A percentile compares a stretch with the other conserved stretches of the same genome.
Conservation (phyloP, 352 stramenopile species). For the Globisporangium acanthophoron region DNA sequence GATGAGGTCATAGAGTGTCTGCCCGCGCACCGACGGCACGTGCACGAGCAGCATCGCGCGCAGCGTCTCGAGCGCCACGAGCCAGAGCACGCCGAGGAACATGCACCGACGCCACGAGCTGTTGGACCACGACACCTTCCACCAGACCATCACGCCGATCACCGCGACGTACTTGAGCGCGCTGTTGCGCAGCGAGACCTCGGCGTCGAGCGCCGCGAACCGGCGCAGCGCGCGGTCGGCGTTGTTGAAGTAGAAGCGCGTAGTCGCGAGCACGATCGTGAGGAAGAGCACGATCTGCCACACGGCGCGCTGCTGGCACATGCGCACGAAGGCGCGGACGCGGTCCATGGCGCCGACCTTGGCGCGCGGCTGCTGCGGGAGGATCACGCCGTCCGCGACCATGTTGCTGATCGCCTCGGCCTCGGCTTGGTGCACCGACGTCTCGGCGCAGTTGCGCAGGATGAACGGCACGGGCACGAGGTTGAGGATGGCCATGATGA, state of each 20-base stretch:
- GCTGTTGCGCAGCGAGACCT: slow-evolving; percentile 18
- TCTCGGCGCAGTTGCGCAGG: slow-evolving; percentile 53
- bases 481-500: slow-evolving; percentile 39
- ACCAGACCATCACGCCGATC: slow-evolving; percentile 52
- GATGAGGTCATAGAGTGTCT: slow-evolving; percentile 46
- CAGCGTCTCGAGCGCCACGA: slow-evolving; percentile 42
- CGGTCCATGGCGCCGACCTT: slow-evolving; percentile 10
- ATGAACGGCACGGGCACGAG: slow-evolving; percentile 60
- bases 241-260: slow-evolving; percentile 40
- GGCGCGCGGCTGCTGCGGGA: neutral
- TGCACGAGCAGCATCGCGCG: slow-evolving; percentile 31
- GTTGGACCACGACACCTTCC: slow-evolving; percentile 39
- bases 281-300: slow-evolving; percentile 77
- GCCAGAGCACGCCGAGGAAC: slow-evolving; percentile 27
- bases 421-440: slow-evolving; percentile 26
- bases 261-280: slow-evolving; percentile 30
- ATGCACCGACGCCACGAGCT: slow-evolving; percentile 25
- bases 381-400: slow-evolving; percentile 1
- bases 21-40: slow-evolving; percentile 12
- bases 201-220: slow-evolving; percentile 6
- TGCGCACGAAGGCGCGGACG: slow-evolving; percentile 43
- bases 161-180: slow-evolving; percentile 42
- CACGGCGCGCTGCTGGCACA: slow-evolving; percentile 63
- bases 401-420: slow-evolving; percentile 10
- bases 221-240: slow-evolving; percentile 33